Evolutionary conservation across 192 early-diverging fungal genomes (phyloP).

Genomic region (Coemansia sp.): DNA sequence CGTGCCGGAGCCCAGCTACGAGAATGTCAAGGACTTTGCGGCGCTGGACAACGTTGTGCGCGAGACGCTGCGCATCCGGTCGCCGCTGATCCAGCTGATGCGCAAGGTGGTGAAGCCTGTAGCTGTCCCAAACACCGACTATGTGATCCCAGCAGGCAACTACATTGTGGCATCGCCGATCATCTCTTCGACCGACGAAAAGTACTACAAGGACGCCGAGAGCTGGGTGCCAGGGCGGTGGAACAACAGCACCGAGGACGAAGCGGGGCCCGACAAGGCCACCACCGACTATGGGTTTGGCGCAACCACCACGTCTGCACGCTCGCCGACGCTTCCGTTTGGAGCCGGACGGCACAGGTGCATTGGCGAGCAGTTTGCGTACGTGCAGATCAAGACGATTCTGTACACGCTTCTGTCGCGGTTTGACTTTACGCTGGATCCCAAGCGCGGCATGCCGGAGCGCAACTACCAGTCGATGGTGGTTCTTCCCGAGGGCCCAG

Average conservation of each 20-base stretch:
- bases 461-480: slow-evolving; percentile 91
- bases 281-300: slow-evolving; percentile 78
- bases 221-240: slow-evolving; percentile 82
- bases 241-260: slow-evolving; percentile 56
- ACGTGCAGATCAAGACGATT: slow-evolving; percentile 94
- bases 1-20: slow-evolving; percentile 60
- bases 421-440: slow-evolving; percentile 69
- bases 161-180: slow-evolving; percentile 81
- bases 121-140: slow-evolving; percentile 70
- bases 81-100: slow-evolving; percentile 92
- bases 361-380: slow-evolving; percentile 97
- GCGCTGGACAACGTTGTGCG: slow-evolving; percentile 81
- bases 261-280: slow-evolving; percentile 55
- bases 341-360: slow-evolving; percentile 98
- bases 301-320: slow-evolving; percentile 62
- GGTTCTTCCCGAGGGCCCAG: slow-evolving; percentile 76
- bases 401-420: slow-evolving; percentile 76
- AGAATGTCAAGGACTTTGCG: slow-evolving; percentile 71
- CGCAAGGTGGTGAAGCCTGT: slow-evolving; percentile 81
- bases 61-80: slow-evolving; percentile 89
- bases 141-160: slow-evolving; percentile 87
- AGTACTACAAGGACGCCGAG: slow-evolving; percentile 76
- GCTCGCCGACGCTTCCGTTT: slow-evolving; percentile 89
- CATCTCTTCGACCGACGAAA: slow-evolving; percentile 77
- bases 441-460: slow-evolving; percentile 72